Evolutionary conservation across 257 asterid species (phyloP), one percentile per base, ranked within the genome.

Genomic region (Nemophila menziesii): DNA sequence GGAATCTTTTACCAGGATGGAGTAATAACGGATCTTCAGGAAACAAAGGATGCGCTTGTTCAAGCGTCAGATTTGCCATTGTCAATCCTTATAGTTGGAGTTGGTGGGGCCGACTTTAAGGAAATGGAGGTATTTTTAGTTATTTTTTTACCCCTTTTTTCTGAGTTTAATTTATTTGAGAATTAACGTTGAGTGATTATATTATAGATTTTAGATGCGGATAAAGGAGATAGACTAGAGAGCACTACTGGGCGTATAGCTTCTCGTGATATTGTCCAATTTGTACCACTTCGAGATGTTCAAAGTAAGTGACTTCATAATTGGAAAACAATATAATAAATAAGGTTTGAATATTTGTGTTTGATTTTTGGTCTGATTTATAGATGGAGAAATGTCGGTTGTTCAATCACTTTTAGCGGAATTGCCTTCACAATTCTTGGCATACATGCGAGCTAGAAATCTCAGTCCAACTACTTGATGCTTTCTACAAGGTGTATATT

Each of bases 81-180:
- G 71, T 90, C 99, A 53, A 79, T 90, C 61, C 82, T 90, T n/a
- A 90, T 82, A 43, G 87, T 90, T 40, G 99, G 96, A 48, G 99
- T 90, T 46, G 99, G 99, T 62, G 99, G 99, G 53, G 99, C 99
- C 10, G 99, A 90, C 66, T 90, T 74, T 47, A 82, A 79, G 54
- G 96, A 90, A 70, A 90, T 90, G 99, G 99, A 90, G 94, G 99
- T 90, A 63, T 41, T 44, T n/a, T 60, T 7, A 47, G 24, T 41
- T 46, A 48, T 33, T 49, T 15, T 53, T 54, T 51, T 46, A 33
- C 49, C 14, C 27, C 48, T 24, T 55, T 14, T 21, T 14, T 46
- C 16, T 45, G 10, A 10, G 13, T 10, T 39, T 1, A 40, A 20
- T 16, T 22, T 10, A 33, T 27, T 15, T 46, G 38, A 48, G 46